Evolutionary conservation across 495 filamentous ascomycete species (phyloP), one percentile per base, ranked within the genome.

Genomic region (Penicillium roqueforti): DNA sequence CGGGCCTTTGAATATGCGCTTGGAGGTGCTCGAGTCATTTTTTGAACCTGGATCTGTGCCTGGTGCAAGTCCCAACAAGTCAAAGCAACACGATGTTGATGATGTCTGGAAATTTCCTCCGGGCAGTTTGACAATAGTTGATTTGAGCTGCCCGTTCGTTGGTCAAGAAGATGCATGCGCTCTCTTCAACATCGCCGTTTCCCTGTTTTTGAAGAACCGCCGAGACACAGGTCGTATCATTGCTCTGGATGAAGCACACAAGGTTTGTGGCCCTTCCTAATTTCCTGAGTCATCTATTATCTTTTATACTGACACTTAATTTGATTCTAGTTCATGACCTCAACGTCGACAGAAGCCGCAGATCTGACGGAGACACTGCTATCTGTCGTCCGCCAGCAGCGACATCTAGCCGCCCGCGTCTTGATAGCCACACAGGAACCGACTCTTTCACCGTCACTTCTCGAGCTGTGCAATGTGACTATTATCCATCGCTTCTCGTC

Each of bases 391-490:
- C 77, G 88, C 4, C 75, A 82, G 38, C 87, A 92, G 60, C 83
- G 88, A 8, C 88, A 92, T 62, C 65, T 84, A 0, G 87, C 74
- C 4, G 73, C 79, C 0, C 77, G 87, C 1, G 71, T 91, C 13
- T 53, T 92, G 34, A 84, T 92, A 28, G 82, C 88, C 0, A 92
- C 89, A 0, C 87, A 93, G 60, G 89, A 92, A 56, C 89, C 89
- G 0, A 91, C 87, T 0, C 81, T 92, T 37, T 86, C 85, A 0
- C 80, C 82, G 0, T 68, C 71, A 22, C 77, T 92, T 2, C 72
- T 92, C 0, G 86, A 86, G 53, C 76, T 92, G 6, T 89, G 82
- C 64, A 85, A 80, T n/a, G 71, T 86, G 18, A 88, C 85, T 0
- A 79, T 92, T 51, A 81, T 92, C 0, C 89, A 93, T 63, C 76